Base-by-base conservation (phyloP, 192 early-diverging fungal species). In the Lobulomyces angularis region DNA sequence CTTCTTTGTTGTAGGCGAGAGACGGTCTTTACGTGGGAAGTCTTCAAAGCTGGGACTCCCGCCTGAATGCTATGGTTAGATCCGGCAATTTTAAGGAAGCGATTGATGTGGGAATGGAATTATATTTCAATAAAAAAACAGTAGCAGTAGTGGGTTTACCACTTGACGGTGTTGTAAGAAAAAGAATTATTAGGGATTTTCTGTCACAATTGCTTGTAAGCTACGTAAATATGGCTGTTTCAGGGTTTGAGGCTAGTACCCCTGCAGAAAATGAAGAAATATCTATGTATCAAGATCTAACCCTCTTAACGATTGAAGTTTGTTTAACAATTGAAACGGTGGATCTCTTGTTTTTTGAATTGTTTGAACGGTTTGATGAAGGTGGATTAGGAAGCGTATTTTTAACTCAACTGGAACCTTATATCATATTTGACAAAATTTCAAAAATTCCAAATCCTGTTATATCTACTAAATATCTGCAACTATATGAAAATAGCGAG, bases 291-390 rank as follows among this genome's bases (percentile, higher is more conserved):
- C 27, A 41, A 19, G 40, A 58, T 9, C 26, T 65, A 8, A 46
- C 56, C 14, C 46, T n/a, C 5, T 38, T 51, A 3, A 37, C 61
- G 19, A 51, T 73, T 29, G 40, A 41, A 17, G 53, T 52, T 5
- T 67, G 62, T 22, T 34, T 64, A 5, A 25, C 50, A 21, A 59
- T 67, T 41, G 38, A 45, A 1, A 42, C 48, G 16, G 53, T 50
- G 17, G 60, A 69, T 20, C 40, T 73, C 8, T 40, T 73, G 9
- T 70, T 70, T 50, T 56, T 50, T 8, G 67, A 73, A 19, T 55
- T 73, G 8, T 73, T 48, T 22, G 69, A 71, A 3, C 31, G 37
- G 9, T 71, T 69, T 47, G 33, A 30, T 32, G 60, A 67, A 14
- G 43, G 37, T 11, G 53, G 38, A 8, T 35, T 58, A 1, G 32